Evolutionary conservation across 2,329 filamentous ascomycete species (phyloP).

Genomic region (Pseudocercospora eumusae): DNA sequence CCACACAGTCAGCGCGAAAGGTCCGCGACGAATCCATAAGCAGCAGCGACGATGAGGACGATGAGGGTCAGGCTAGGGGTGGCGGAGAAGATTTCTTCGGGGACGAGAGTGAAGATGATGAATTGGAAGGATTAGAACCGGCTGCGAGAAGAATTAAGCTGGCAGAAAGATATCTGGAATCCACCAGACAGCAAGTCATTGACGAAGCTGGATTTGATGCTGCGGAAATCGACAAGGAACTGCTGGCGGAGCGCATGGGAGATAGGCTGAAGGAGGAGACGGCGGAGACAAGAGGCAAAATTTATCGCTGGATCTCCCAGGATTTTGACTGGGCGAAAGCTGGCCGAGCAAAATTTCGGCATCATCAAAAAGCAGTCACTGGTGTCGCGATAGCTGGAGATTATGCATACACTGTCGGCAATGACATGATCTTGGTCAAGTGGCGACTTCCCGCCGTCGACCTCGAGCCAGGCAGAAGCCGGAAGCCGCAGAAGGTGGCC

Average conservation of each 20-base stretch:
- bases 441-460: conserved; percentile 69
- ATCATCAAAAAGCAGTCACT: conserved; percentile 76
- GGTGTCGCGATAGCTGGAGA: conserved; percentile 76
- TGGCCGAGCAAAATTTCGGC: conserved; percentile 70
- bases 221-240: conserved; percentile 85
- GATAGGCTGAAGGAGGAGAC: conserved; percentile 89
- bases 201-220: conserved; percentile 89
- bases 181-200: conserved; percentile 71
- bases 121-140: conserved; percentile 82
- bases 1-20: conserved; percentile 45
- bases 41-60: conserved; percentile 74
- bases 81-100: conserved; percentile 43
- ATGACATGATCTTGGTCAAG: conserved; percentile 81
- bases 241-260: conserved; percentile 65
- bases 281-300: conserved; percentile 83
- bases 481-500: conserved; percentile 59
- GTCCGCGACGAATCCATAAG: conserved; percentile 79
- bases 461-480: conserved; percentile 30
- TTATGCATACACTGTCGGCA: conserved; percentile 84
- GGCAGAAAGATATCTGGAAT: conserved; percentile 90
- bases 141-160: conserved; percentile 83
- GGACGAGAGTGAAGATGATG: conserved; percentile 59
- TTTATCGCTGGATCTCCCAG: conserved; percentile 77
- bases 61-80: conserved; percentile 45
- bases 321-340: conserved; percentile 70